Evolutionary conservation across 2,329 filamentous ascomycete species (phyloP).

Genomic region (Diaporthe nobilis): DNA sequence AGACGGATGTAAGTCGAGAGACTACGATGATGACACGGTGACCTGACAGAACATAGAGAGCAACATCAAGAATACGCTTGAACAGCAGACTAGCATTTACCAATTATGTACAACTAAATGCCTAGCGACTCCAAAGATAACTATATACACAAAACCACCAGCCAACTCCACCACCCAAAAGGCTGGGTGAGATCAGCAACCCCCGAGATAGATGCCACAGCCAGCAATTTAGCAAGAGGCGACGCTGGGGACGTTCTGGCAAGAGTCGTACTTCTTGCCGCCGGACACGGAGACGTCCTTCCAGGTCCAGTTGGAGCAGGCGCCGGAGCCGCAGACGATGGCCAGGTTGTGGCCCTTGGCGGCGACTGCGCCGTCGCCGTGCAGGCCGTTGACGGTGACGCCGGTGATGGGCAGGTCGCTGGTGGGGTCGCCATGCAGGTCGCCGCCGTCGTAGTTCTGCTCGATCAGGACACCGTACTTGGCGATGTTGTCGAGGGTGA

Average conservation of each 20-base stretch:
- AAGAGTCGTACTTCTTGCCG: constrained; percentile 26
- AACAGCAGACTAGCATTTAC: constrained; percentile 11
- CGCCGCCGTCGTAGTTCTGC: constrained; percentile 41
- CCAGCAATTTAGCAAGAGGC: constrained; percentile 17
- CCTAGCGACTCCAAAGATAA: constrained; percentile 19
- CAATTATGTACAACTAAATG: constrained; percentile 24
- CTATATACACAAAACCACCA: constrained; percentile 27
- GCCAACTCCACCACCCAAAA: background rate
- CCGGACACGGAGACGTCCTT: constrained; percentile 31
- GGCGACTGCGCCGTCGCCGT: constrained; percentile 32
- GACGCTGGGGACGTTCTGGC: constrained; percentile 36
- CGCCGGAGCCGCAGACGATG: constrained; percentile 38
- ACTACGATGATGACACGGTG: background rate
- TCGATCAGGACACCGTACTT: constrained; percentile 41
- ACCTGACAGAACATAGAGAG: background rate
- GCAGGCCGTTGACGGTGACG: constrained; percentile 34
- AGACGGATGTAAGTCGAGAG: background rate
- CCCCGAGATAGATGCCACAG: background rate
- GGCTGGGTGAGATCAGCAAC: background rate
- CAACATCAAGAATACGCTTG: background rate
- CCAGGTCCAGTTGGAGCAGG: constrained; percentile 41
- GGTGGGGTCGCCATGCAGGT: constrained; percentile 36
- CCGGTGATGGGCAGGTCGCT: constrained; percentile 39
- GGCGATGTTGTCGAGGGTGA: constrained; percentile 33
- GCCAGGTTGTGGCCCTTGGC: constrained; percentile 26